Percentiles rank a stretch among this genome's conserved stretches.
These are phyloP conservation scores for Thinopyrum obtusiflorum DNA, from an alignment of 202 grass and related monocot genomes.

Conservation along the genomic window DNA sequence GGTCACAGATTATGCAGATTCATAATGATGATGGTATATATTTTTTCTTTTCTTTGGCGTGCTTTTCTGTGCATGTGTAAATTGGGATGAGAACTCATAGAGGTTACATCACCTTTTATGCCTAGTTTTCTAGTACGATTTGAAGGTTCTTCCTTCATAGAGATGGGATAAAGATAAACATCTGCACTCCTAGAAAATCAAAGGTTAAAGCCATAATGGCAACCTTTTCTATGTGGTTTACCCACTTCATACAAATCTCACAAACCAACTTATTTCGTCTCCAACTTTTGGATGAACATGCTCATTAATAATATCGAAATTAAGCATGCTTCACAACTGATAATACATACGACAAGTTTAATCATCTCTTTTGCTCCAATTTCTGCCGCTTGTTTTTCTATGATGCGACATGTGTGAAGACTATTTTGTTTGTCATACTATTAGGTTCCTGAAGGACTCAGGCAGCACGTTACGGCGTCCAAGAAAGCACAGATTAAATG, in stretches of 20 bases:
- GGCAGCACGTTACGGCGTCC: slow-evolving; percentile 31
- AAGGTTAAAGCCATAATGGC: neutral
- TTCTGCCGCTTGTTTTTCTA: neutral
- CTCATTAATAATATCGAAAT: neutral
- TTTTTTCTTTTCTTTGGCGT: neutral
- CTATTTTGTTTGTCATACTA: neutral
- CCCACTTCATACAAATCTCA: neutral
- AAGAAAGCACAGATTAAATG: slow-evolving; percentile 39
- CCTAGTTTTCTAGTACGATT: neutral
- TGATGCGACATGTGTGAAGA: neutral
- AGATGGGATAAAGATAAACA: neutral
- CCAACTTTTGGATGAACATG: neutral
- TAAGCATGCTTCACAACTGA: neutral
- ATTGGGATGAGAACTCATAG: neutral
- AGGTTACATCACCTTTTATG: neutral
- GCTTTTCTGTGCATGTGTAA: neutral
- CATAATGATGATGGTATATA: neutral
- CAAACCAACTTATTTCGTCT: neutral
- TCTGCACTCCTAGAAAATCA: neutral
- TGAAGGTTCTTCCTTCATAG: neutral
- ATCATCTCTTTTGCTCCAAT: neutral
- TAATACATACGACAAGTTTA: slow-evolving; percentile 10
- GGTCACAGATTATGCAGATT: neutral
- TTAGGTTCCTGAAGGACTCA: slow-evolving; percentile 42
- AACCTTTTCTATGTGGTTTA: neutral